phyloP scores from a whole-genome alignment of 1,284 basidiomycete species.

The Papiliotrema flavescens region DNA sequence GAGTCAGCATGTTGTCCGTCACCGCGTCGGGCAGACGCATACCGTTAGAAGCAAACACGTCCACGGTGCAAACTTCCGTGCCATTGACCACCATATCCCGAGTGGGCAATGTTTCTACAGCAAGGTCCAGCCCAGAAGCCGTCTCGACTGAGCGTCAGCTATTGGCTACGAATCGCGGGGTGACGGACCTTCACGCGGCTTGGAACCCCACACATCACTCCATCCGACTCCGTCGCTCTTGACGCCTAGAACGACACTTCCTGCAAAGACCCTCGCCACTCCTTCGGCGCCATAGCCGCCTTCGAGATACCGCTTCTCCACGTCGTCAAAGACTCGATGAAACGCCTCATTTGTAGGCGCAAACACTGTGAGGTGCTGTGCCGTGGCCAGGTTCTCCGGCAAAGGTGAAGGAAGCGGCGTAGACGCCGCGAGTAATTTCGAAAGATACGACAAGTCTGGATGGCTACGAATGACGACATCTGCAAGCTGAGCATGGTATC shows the following conservation, averaged over 20 bases:
- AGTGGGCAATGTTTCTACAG: constrained; percentile 57
- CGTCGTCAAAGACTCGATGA: constrained; percentile 58
- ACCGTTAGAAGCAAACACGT: constrained; percentile 87
- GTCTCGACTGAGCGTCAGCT: constrained; percentile 9
- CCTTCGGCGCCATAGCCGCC: constrained; percentile 79
- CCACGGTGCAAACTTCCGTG: constrained; percentile 61
- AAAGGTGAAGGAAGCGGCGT: constrained; percentile 65
- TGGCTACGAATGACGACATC: constrained; percentile 60
- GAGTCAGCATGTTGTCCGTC: not conserved
- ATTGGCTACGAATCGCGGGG: not conserved
- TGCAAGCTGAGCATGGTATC: constrained; percentile 26
- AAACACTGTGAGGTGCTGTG: constrained; percentile 80
- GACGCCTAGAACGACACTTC: constrained; percentile 61
- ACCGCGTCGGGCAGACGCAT: not conserved
- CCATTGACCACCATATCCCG: constrained; percentile 61
- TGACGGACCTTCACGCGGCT: constrained; percentile 18
- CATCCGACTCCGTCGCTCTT: constrained; percentile 35
- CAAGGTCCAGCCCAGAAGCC: constrained; percentile 63
- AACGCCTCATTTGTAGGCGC: constrained; percentile 80
- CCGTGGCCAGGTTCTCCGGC: constrained; percentile 48
- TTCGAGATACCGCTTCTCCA: constrained; percentile 79
- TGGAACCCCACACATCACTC: constrained; percentile 35
- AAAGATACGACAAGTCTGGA: constrained; percentile 65
- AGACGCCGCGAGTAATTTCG: constrained; percentile 50
- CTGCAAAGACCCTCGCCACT: constrained; percentile 67